These are phyloP conservation scores for Sechiopsis laciniata DNA, from an alignment of 306 rosid species.

Conservation along the genomic window DNA sequence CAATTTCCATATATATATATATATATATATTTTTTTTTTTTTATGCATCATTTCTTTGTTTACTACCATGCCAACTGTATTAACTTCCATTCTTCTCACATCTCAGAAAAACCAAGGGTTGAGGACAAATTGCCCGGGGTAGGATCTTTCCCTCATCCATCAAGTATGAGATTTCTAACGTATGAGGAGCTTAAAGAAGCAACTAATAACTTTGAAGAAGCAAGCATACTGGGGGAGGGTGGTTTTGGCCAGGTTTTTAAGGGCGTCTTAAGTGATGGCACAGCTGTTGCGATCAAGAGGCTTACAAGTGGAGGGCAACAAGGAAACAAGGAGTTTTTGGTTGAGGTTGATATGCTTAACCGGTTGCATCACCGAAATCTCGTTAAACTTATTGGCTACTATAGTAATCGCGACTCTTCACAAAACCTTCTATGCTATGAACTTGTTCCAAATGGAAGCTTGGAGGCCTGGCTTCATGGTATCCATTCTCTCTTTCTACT, in stretches of 20 bases:
- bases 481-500: slow-evolving; percentile 15
- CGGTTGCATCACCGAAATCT: slow-evolving; percentile 96
- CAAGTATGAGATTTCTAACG: slow-evolving; percentile 83
- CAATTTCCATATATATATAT: background rate
- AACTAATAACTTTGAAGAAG: slow-evolving; percentile 80
- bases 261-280: slow-evolving; percentile 89
- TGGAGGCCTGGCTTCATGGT: slow-evolving; percentile 99
- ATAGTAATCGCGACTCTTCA: slow-evolving; percentile 70
- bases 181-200: slow-evolving; percentile 94
- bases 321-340: slow-evolving; percentile 87
- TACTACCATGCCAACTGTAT: background rate
- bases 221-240: slow-evolving; percentile 88
- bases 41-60: background rate
- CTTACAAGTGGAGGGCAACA: slow-evolving; percentile 92
- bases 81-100: slow-evolving; percentile 25
- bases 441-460: slow-evolving; percentile 96
- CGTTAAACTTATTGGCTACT: slow-evolving; percentile 90
- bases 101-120: slow-evolving; percentile 59
- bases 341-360: slow-evolving; percentile 97
- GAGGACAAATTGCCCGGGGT: slow-evolving; percentile 38
- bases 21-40: background rate
- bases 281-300: slow-evolving; percentile 92
- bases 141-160: slow-evolving; percentile 76
- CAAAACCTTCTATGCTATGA: slow-evolving; percentile 95
- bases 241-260: slow-evolving; percentile 89